phyloP scores from a whole-genome alignment of 176 grass and related monocot species.

The Bolboschoenus planiculmis region DNA sequence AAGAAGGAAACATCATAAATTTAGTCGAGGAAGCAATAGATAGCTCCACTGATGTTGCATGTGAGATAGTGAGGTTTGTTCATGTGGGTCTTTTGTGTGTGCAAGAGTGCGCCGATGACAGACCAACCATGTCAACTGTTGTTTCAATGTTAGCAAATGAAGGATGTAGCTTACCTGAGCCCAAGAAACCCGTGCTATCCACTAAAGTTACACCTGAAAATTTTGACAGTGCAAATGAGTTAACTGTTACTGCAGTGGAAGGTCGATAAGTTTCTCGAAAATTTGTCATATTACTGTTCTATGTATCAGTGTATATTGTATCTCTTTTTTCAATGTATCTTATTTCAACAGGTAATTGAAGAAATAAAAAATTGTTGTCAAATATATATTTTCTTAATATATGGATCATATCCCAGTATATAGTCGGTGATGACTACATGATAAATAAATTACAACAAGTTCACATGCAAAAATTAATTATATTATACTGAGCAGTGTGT shows the following conservation, averaged over 20 bases:
- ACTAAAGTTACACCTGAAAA: background rate
- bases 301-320: background rate
- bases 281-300: background rate
- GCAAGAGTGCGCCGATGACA: constrained; percentile 33
- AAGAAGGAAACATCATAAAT: constrained; percentile 27
- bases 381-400: too few species aligned
- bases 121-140: constrained; percentile 29
- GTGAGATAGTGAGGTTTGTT: constrained; percentile 20
- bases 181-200: background rate
- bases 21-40: constrained; percentile 27
- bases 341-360: too few species aligned
- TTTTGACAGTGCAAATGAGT: background rate
- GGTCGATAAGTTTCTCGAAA: background rate
- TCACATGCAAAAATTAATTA: too few species aligned
- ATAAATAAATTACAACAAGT: too few species aligned
- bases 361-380: too few species aligned
- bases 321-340: too few species aligned
- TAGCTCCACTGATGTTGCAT: background rate
- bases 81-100: constrained; percentile 46
- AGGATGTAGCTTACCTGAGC: background rate
- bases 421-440: too few species aligned
- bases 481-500: too few species aligned
- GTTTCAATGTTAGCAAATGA: constrained; percentile 36
- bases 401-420: too few species aligned
- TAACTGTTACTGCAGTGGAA: background rate